Evolutionary conservation across 305 asterid species (phyloP), one percentile per base, ranked within the genome.

Genomic region (Rubia peregrina): DNA sequence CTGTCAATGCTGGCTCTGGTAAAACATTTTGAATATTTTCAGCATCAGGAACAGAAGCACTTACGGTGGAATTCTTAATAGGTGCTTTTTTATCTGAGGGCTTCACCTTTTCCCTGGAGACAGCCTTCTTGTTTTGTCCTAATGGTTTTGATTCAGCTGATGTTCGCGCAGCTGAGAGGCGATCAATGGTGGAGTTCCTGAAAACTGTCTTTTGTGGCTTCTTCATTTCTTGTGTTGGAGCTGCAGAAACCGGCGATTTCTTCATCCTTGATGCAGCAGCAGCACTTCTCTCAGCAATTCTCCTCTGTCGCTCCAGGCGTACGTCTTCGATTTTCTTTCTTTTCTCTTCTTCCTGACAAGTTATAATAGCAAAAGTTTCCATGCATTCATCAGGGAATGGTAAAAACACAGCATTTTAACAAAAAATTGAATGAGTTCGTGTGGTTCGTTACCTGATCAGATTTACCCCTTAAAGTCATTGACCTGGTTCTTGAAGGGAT

Each of bases 251-350:
- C 51, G 83, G 65, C 33, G 26, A 48, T 74, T 77, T 79, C 69
- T 81, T 64, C 71, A 64, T 75, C 62, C 75, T 83, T 59, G 86
- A 44, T 63, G 75, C 72, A 60, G 75, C 79, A n/a, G 84, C 82
- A 70, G 83, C 80, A 80, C 90, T 88, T 85, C 97, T 84, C 80
- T 87, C 95, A 0, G 97, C 95, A 24, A 88, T 90, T 80, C 97
- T 82, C 81, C 80, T 88, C 67, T 90, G 95, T 9, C 97, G 90
- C 80, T 84, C 88, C 21, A 46, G 69, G 74, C 68, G 62, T 56
- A 84, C 56, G 74, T 87, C 94, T 78, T 90, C 97, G 81, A 79
- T 72, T 80, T 70, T 90, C 89, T 84, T 88, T 83, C 86, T 81
- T 30, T 77, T 83, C 77, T 83, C 95, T 62, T 90, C 92, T 73